Evolutionary conservation across 1,139 yeast species (phyloP).

Genomic region (Diutina scorzettiae): DNA sequence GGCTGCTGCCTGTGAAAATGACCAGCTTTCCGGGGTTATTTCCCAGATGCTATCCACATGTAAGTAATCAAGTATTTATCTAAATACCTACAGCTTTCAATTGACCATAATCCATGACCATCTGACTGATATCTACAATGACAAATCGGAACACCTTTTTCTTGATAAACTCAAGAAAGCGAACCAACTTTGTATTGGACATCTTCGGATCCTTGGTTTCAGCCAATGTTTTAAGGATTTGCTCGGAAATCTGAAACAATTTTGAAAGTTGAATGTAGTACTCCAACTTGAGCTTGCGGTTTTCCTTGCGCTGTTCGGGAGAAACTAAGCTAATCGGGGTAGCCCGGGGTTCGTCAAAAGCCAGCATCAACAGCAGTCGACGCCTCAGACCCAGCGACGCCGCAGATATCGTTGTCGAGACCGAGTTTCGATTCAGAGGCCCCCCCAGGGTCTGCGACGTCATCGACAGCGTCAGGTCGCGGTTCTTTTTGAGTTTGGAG

Average conservation of each 20-base stretch:
- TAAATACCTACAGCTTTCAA: not conserved
- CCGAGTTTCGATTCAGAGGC: constrained; percentile 11
- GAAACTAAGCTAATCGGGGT: not conserved
- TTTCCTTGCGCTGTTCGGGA: constrained; percentile 20
- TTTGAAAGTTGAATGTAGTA: constrained; percentile 21
- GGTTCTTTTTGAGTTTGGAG: constrained; percentile 25
- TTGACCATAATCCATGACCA: constrained; percentile 24
- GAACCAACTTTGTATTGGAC: constrained; percentile 13
- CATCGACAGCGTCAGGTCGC: constrained; percentile 25
- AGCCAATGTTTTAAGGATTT: constrained; percentile 6
- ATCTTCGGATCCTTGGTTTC: constrained; percentile 12
- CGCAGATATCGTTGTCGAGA: constrained; percentile 14
- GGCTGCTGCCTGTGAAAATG: constrained; percentile 97
- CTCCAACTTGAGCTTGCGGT: constrained; percentile 23
- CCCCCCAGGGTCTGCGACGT: constrained; percentile 14
- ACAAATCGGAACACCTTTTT: constrained; percentile 26
- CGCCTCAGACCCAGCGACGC: constrained; percentile 15
- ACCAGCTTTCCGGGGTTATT: constrained; percentile 76
- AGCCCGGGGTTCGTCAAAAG: constrained; percentile 9
- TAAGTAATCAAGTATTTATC: constrained; percentile 14
- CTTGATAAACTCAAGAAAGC: constrained; percentile 27
- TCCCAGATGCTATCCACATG: constrained; percentile 89
- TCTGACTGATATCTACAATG: constrained; percentile 26
- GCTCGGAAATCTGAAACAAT: not conserved
- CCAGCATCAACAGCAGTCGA: constrained; percentile 16